Evolutionary conservation across 768 basidiomycete genomes (phyloP).

Genomic region (Tulasnella sp.): DNA sequence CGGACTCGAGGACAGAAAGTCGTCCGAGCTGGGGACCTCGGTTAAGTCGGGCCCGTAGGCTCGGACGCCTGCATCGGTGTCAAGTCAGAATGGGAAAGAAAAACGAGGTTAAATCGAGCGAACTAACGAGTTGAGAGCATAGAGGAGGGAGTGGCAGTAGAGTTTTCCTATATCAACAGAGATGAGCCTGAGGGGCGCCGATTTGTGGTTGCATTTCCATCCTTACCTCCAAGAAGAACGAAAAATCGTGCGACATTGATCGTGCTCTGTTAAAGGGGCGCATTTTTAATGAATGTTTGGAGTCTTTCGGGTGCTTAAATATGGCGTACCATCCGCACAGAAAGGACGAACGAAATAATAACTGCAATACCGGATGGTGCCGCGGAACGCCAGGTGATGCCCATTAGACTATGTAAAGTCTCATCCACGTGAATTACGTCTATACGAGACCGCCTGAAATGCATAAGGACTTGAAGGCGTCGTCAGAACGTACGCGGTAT

Average conservation of each 20-base stretch:
- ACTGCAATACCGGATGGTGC: constrained; percentile 1
- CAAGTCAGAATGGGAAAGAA: not conserved
- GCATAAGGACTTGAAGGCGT: not conserved
- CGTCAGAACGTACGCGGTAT: not conserved
- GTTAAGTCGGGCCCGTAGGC: constrained; percentile 2
- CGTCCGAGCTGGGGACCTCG: not conserved
- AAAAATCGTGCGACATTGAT: not conserved
- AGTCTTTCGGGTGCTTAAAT: not conserved
- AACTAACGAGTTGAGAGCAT: constrained; percentile 12
- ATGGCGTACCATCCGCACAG: not conserved
- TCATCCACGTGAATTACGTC: constrained; percentile 5
- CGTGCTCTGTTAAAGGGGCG: not conserved
- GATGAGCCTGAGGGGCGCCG: not conserved
- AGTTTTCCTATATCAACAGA: not conserved
- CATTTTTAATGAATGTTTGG: not conserved
- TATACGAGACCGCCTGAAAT: constrained; percentile 9
- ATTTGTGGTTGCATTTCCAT: not conserved
- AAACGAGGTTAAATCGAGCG: not conserved
- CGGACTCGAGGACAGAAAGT: not conserved
- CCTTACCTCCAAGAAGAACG: not conserved
- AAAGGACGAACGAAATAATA: not conserved
- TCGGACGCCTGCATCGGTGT: not conserved
- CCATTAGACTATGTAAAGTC: not conserved
- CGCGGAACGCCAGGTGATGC: constrained; percentile 11
- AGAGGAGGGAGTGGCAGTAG: constrained; percentile 12